These are phyloP conservation scores for Nothomitra cinnamomea DNA, from an alignment of 2,329 filamentous ascomycete genomes.

Conservation along the genomic window DNA sequence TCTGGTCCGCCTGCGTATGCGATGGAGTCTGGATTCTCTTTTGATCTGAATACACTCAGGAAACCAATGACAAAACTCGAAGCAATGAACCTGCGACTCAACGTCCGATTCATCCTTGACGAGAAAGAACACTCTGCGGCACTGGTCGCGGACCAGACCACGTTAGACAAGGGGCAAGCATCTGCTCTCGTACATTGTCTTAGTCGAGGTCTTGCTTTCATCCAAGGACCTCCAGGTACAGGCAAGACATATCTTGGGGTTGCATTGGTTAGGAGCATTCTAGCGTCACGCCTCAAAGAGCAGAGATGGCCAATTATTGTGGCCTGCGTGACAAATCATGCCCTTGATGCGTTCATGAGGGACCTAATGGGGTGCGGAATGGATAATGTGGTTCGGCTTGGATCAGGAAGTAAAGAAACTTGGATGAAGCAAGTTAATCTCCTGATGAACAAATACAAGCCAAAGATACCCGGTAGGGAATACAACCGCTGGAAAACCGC, in stretches of 20 bases:
- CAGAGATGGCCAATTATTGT: conserved; percentile 16
- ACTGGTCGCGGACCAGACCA: conserved; percentile 9
- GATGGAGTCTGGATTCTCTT: conserved; percentile 1
- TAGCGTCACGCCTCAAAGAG: conserved; percentile 11
- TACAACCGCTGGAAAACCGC: not conserved
- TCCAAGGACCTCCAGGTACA: conserved; percentile 18
- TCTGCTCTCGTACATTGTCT: conserved; percentile 12
- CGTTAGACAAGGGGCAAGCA: conserved; percentile 14
- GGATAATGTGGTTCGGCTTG: conserved; percentile 15
- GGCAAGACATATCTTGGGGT: conserved; percentile 15
- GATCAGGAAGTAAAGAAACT: conserved; percentile 15
- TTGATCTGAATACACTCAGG: not conserved
- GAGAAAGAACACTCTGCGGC: conserved; percentile 5
- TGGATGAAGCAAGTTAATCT: conserved; percentile 9
- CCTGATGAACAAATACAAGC: too few relatives aligned
- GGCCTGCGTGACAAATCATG: conserved; percentile 19
- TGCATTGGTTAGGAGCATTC: conserved; percentile 13
- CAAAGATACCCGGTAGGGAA: not conserved
- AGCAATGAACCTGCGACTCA: conserved; percentile 6
- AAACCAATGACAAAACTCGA: conserved; percentile 7
- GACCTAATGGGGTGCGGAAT: conserved; percentile 15
- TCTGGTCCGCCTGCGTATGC: conserved; percentile 7
- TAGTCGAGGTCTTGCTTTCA: conserved; percentile 12
- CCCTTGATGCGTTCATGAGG: conserved; percentile 17
- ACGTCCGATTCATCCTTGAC: not conserved